These are phyloP conservation scores for Colletotrichum sp. DNA, from an alignment of 2,329 filamentous ascomycete species.

Conservation along the genomic window DNA sequence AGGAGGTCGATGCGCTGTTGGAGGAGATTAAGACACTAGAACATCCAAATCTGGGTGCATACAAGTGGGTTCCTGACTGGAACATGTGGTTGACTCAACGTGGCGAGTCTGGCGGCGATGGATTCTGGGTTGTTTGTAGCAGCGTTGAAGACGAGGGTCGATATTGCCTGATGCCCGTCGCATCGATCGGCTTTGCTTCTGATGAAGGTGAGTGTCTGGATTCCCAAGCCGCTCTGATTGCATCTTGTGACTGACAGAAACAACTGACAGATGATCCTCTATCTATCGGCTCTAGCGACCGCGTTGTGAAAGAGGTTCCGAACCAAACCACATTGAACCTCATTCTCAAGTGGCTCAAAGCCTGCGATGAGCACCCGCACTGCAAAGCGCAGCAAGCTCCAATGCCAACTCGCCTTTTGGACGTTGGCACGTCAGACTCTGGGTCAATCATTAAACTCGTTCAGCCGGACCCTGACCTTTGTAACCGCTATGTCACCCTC, in stretches of 20 bases:
- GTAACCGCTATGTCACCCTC: not conserved
- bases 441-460: not conserved
- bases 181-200: not conserved
- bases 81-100: constrained; percentile 9
- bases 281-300: not conserved
- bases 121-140: constrained; percentile 1
- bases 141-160: not conserved
- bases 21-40: not conserved
- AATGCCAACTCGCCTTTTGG: not conserved
- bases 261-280: not conserved
- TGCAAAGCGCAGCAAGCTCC: not conserved
- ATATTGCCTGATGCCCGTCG: not conserved
- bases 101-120: not conserved
- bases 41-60: not conserved
- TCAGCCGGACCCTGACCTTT: not conserved
- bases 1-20: not conserved
- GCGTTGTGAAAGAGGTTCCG: not conserved
- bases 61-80: not conserved
- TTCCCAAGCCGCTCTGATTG: not conserved
- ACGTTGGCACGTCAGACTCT: not conserved
- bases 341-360: not conserved
- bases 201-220: not conserved
- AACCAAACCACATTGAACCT: constrained; percentile 1
- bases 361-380: not conserved
- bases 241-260: not conserved